Conservation (phyloP, 2,329 filamentous ascomycete species). For the Sarocladiaceae sp. region DNA sequence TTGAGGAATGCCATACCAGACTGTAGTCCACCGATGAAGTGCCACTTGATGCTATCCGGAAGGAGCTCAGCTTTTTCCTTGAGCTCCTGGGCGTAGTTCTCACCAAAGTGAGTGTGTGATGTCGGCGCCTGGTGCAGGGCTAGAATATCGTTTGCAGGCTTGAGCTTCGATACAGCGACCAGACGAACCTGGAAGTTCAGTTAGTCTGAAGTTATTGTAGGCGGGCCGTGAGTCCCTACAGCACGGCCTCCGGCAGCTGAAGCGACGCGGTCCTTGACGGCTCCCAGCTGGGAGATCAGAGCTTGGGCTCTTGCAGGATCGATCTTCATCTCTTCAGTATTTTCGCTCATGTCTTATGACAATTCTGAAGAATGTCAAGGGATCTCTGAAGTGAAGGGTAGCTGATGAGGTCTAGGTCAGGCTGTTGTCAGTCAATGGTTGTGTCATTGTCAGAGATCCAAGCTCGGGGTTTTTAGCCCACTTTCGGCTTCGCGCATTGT, state of each 20-base stretch:
- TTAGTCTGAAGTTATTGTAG: background rate
- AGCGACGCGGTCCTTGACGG: conserved; percentile 52
- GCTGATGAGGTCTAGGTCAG: background rate
- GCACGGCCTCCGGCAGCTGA: conserved; percentile 46
- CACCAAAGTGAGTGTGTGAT: conserved; percentile 76
- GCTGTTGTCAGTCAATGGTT: background rate
- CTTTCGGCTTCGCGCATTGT: background rate
- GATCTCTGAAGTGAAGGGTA: background rate
- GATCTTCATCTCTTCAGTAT: conserved; percentile 50
- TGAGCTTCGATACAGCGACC: conserved; percentile 93
- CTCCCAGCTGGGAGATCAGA: conserved; percentile 55
- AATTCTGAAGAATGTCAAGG: background rate
- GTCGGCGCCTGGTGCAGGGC: conserved; percentile 62
- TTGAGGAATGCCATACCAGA: conserved; percentile 40
- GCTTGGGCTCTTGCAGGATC: conserved; percentile 54
- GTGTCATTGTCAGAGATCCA: conserved; percentile 1
- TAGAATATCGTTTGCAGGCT: conserved; percentile 85
- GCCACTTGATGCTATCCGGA: conserved; percentile 75
- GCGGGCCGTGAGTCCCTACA: conserved; percentile 33
- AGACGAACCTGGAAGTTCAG: conserved; percentile 66
- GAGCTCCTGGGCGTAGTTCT: conserved; percentile 93
- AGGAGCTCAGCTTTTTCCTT: conserved; percentile 77
- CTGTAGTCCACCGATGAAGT: conserved; percentile 93
- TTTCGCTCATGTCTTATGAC: conserved; percentile 40
- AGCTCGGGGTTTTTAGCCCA: background rate